These are phyloP conservation scores for Blastobotrys mokoenaii DNA, from an alignment of 805 yeast genomes.

Conservation along the genomic window DNA sequence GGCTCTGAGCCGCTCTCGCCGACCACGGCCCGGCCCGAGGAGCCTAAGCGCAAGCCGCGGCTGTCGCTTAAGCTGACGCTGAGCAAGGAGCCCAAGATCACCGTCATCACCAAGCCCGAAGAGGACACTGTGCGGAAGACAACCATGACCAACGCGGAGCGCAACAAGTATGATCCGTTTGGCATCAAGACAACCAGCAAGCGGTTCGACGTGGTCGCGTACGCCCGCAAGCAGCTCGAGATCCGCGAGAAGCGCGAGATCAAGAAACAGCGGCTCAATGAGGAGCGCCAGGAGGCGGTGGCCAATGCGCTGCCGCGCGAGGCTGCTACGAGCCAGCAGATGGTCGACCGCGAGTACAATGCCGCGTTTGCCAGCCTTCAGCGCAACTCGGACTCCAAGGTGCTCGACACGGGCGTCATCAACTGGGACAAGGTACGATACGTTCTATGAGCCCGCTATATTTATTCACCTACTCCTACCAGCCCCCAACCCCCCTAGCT, in stretches of 20 bases:
- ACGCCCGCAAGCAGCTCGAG: slow-evolving; percentile 4
- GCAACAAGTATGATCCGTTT: slow-evolving; percentile 10
- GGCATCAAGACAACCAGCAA: slow-evolving; percentile 6
- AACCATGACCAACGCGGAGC: slow-evolving; percentile 5
- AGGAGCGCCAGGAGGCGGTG: background rate
- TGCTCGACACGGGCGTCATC: slow-evolving; percentile 10
- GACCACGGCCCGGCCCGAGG: background rate
- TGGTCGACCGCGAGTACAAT: slow-evolving; percentile 8
- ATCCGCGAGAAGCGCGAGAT: slow-evolving; percentile 7
- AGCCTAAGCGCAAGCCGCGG: background rate
- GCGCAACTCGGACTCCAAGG: background rate
- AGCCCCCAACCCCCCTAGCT: no score
- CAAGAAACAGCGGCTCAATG: slow-evolving; percentile 1
- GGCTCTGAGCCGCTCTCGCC: no score
- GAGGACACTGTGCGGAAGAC: no score
- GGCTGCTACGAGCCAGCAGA: background rate
- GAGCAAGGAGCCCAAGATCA: background rate
- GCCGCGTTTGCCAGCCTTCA: slow-evolving; percentile 10
- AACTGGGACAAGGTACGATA: slow-evolving; percentile 10
- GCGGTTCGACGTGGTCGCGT: slow-evolving; percentile 10
- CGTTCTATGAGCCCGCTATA: background rate
- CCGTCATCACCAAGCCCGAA: background rate
- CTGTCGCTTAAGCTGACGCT: background rate
- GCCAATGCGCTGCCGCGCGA: background rate
- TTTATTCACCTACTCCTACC: no score